These are phyloP conservation scores for Leccinum huronense DNA, from an alignment of 1,284 basidiomycete species.

Conservation along the genomic window DNA sequence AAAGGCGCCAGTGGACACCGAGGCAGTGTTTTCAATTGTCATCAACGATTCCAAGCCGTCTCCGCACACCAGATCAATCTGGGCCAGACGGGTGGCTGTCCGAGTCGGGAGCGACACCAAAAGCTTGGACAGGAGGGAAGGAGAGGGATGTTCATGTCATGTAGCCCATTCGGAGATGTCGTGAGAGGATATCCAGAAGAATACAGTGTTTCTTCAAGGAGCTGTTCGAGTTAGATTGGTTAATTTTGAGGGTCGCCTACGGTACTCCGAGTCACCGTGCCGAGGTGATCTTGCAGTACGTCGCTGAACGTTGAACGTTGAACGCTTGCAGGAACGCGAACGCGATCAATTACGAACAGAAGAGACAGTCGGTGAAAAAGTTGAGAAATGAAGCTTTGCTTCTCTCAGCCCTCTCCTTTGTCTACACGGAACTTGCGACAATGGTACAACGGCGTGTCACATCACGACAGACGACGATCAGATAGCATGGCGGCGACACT, in stretches of 20 bases:
- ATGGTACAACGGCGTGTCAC: too few species aligned
- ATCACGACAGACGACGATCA: too few species aligned
- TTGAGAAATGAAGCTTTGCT: background rate
- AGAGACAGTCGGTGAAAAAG: constrained; percentile 9
- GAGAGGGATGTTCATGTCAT: constrained; percentile 86
- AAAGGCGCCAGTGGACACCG: constrained; percentile 60
- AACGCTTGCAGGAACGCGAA: constrained; percentile 78
- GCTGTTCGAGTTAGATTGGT: constrained; percentile 50
- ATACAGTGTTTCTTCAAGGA: constrained; percentile 94
- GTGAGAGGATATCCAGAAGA: constrained; percentile 90
- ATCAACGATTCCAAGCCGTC: constrained; percentile 20
- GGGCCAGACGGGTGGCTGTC: constrained; percentile 34
- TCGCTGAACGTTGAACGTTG: constrained; percentile 73
- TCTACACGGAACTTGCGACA: too few species aligned
- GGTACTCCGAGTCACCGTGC: constrained; percentile 47
- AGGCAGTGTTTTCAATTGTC: constrained; percentile 27
- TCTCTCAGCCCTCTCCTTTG: too few species aligned
- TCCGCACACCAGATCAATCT: constrained; percentile 26
- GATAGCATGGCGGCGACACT: too few species aligned
- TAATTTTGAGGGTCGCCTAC: constrained; percentile 75
- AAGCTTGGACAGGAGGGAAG: constrained; percentile 80
- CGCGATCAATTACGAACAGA: constrained; percentile 53
- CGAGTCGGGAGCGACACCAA: constrained; percentile 54
- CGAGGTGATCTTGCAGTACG: constrained; percentile 84
- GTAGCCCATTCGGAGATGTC: constrained; percentile 88